A percentile compares a stretch with the other conserved stretches of the same genome.
Conservation (phyloP, 345 rosid species). For the Populus nigra region DNA sequence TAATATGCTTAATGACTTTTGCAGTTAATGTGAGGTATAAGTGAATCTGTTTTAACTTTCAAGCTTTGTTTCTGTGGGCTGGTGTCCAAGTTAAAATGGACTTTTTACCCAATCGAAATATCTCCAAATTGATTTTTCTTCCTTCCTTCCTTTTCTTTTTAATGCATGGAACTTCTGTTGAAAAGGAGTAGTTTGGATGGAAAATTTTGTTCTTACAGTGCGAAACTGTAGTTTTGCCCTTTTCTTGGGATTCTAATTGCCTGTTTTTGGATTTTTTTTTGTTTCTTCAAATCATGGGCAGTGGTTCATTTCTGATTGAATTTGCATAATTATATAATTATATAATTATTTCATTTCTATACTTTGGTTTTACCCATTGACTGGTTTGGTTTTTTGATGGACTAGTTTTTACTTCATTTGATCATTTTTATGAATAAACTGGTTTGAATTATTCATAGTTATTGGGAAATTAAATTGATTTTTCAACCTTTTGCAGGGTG, state of each 20-base stretch:
- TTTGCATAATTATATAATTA: background rate
- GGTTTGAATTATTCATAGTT: background rate
- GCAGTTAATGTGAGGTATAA: background rate
- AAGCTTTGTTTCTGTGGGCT: background rate
- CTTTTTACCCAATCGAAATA: background rate
- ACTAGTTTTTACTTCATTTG: background rate
- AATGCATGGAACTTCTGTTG: no score
- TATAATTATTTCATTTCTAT: background rate
- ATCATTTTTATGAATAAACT: background rate
- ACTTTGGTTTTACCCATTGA: background rate
- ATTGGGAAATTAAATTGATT: background rate
- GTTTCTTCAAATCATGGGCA: no score
- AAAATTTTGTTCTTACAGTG: no score
- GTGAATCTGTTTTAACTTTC: background rate
- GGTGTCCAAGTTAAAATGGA: background rate
- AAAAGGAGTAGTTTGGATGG: no score
- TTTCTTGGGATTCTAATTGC: no score
- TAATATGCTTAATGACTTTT: background rate
- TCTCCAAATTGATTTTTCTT: background rate
- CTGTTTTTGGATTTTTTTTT: no score
- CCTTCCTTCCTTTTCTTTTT: no score
- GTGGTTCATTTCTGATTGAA: no score
- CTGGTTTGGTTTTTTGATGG: background rate
- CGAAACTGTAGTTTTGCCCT: no score
- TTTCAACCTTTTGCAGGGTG: conserved; percentile 54